Evolutionary conservation across 2,329 filamentous ascomycete genomes (phyloP).

Genomic region (Nakataea oryzae): DNA sequence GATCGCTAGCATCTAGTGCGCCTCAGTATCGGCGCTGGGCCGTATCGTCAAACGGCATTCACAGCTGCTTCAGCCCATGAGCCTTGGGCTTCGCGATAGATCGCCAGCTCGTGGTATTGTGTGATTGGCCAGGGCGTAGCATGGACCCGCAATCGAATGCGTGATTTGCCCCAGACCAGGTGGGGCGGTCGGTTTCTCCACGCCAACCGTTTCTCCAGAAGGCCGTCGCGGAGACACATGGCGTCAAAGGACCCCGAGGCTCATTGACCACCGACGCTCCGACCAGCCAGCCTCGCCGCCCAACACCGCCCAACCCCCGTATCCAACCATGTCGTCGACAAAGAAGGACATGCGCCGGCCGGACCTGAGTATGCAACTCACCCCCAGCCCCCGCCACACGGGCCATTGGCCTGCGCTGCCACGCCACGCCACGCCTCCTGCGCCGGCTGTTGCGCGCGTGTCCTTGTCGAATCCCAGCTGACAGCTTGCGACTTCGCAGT

Average conservation of each 20-base stretch:
- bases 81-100: not conserved
- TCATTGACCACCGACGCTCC: not conserved
- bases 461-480: not conserved
- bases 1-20: too few species aligned
- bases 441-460: not conserved
- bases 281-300: not conserved
- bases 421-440: not conserved
- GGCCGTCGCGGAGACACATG: not conserved
- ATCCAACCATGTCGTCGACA: constrained; percentile 23
- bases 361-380: constrained; percentile 27
- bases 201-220: not conserved
- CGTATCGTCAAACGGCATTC: too few species aligned
- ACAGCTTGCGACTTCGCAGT: constrained; percentile 38
- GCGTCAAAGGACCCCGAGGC: not conserved
- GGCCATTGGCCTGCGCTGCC: not conserved
- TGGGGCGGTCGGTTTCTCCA: not conserved
- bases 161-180: not conserved
- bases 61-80: too few species aligned
- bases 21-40: too few species aligned
- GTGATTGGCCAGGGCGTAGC: not conserved
- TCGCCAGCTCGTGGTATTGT: not conserved
- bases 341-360: constrained; percentile 29
- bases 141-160: not conserved
- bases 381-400: not conserved
- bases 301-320: not conserved